A percentile compares a stretch with the other conserved stretches of the same genome.
Evolutionary conservation across 1,284 basidiomycete species (phyloP).

Genomic region (Dichomitus squalens): DNA sequence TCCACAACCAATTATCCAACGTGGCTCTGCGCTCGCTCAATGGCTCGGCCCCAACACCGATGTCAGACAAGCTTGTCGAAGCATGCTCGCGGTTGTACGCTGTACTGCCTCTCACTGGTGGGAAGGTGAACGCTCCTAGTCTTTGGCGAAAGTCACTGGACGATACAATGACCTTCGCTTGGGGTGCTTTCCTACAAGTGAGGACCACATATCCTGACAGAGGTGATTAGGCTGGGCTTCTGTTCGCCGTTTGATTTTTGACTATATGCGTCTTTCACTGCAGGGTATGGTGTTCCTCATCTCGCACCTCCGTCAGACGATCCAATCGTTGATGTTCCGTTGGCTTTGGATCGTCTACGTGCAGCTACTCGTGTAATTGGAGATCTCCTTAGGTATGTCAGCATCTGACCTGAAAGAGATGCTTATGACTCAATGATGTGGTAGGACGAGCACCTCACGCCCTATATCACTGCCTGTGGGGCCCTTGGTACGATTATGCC

Average conservation of each 20-base stretch:
- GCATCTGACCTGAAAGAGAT: neutral
- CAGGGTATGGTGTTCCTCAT: slow-evolving; percentile 5
- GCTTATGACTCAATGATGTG: neutral
- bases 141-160: slow-evolving; percentile 76
- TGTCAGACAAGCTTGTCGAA: slow-evolving; percentile 42
- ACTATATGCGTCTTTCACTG: neutral
- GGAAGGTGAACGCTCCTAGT: slow-evolving; percentile 71
- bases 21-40: slow-evolving; percentile 57
- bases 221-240: slow-evolving; percentile 14
- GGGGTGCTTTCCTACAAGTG: slow-evolving; percentile 57
- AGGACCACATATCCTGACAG: slow-evolving; percentile 57
- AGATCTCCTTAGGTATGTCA: slow-evolving; percentile 59
- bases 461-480: slow-evolving; percentile 79
- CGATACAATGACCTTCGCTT: slow-evolving; percentile 63
- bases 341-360: slow-evolving; percentile 61
- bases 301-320: slow-evolving; percentile 32
- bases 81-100: slow-evolving; percentile 61
- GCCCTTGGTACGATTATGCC: slow-evolving; percentile 50
- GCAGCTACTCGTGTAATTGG: slow-evolving; percentile 54
- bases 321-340: slow-evolving; percentile 46
- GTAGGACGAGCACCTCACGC: slow-evolving; percentile 59
- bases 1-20: slow-evolving; percentile 50
- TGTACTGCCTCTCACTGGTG: slow-evolving; percentile 67
- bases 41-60: slow-evolving; percentile 50
- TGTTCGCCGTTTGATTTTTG: neutral